Base-by-base conservation (phyloP, 192 early-diverging fungal species). In the Coemansia guatemalensis region DNA sequence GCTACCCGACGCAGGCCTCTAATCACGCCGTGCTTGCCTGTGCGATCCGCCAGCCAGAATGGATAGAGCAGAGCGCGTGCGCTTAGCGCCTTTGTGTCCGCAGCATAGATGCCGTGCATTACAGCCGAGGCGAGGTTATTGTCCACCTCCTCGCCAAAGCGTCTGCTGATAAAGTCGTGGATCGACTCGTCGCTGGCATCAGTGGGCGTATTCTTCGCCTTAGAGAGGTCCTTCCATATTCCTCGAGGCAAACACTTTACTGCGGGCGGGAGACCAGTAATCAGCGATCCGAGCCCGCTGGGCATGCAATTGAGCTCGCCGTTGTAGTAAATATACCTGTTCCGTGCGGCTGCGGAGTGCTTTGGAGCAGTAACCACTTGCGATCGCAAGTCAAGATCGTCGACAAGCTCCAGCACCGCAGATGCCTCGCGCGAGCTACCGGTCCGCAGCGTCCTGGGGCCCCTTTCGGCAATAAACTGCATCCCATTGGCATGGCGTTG, bases 31-130 rank as follows among this genome's bases (percentile, higher is more conserved):
- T 57, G 57, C 8, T 41, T 57, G 18, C 73, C 69, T 22, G 65
- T 52, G 35, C 58, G 69, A 56, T 94, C 93, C 4, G 83, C 74
- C 29, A 92, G 83, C 80, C 86, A 93, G 53, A 95, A 71, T 29
- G 85, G 69, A 35, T 85, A 85, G 55, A 97, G 77, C 2, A 89
- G 87, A 5, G 91, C 87, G 24, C 88, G 82, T 2, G 94, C 82
- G 48, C 91, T 93, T 25, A 98, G 77, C 50, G 85, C 66, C 55
- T 82, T 88, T 0, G 84, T 83, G 68, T 98, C 91, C 0, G 94
- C 94, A 1, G 95, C 95, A 75, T 96, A 97, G 26, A 98, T 93
- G 0, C 96, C 96, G 62, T 96, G 94, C 56, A 95, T 85, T 30
- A 96, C 81, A 0, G 96, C 92, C 30, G 92, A 93, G 6, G 94